Conservation (phyloP, 2,329 filamentous ascomycete genomes). For the Neonectria ditissima region DNA sequence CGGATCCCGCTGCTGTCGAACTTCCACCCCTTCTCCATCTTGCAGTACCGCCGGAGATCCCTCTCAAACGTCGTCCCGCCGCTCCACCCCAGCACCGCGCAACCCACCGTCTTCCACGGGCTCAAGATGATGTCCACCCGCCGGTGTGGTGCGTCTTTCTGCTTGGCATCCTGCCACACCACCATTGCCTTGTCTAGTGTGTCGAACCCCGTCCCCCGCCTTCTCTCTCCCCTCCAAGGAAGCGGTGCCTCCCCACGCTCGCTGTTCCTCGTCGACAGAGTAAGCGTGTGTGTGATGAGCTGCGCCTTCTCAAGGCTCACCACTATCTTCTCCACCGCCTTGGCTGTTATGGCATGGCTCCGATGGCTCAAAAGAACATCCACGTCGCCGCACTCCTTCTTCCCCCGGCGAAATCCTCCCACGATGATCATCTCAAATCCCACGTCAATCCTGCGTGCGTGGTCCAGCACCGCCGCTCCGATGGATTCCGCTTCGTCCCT, state of each 20-base stretch:
- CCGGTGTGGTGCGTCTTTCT: conserved; percentile 67
- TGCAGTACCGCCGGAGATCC: conserved; percentile 85
- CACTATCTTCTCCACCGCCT: conserved; percentile 80
- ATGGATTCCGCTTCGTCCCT: conserved; percentile 80
- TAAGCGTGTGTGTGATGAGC: conserved; percentile 86
- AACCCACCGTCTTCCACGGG: conserved; percentile 90
- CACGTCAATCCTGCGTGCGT: conserved; percentile 72
- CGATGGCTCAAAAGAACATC: conserved; percentile 87
- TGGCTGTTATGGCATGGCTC: conserved; percentile 73
- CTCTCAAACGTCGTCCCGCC: conserved; percentile 91
- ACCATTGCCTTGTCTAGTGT: conserved; percentile 91
- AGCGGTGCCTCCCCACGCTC: conserved; percentile 75
- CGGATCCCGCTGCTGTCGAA: conserved; percentile 93
- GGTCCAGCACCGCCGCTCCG: conserved; percentile 68
- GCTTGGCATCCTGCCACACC: conserved; percentile 76
- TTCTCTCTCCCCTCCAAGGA: conserved; percentile 61
- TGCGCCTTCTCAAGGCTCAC: conserved; percentile 73
- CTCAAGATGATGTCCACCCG: conserved; percentile 92
- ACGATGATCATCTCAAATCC: conserved; percentile 73
- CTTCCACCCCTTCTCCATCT: conserved; percentile 77
- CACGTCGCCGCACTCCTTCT: conserved; percentile 80
- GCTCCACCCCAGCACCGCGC: conserved; percentile 88
- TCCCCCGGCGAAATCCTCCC: conserved; percentile 85
- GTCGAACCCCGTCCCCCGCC: conserved; percentile 76
- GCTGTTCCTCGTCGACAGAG: conserved; percentile 75